phyloP scores from a whole-genome alignment of 108 stramenopile species.

The Cyclotella atomus region DNA sequence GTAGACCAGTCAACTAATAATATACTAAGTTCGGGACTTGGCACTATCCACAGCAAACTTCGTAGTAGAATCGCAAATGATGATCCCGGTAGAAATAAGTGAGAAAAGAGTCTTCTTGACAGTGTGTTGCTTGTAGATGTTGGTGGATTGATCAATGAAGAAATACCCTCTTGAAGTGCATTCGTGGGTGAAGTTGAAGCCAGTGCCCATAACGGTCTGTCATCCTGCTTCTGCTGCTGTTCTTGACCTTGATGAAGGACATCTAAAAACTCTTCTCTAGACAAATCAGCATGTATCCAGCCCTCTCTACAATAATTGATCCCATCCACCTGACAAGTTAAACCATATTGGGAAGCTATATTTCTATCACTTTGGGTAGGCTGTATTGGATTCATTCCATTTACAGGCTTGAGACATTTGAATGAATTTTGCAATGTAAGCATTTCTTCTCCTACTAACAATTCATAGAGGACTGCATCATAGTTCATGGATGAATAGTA shows the following conservation, averaged over 20 bases:
- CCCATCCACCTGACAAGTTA: conserved; percentile 72
- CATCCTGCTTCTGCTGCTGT: background rate
- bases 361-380: conserved; percentile 64
- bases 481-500: conserved; percentile 53
- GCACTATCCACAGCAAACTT: conserved; percentile 63
- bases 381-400: conserved; percentile 46
- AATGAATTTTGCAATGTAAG: conserved; percentile 9
- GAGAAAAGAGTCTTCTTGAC: conserved; percentile 77
- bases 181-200: conserved; percentile 61
- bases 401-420: background rate
- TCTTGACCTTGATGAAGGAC: background rate
- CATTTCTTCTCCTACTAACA: conserved; percentile 66
- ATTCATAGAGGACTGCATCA: conserved; percentile 69
- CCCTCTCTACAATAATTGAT: conserved; percentile 61
- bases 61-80: conserved; percentile 59
- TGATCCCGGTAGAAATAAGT: conserved; percentile 74
- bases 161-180: conserved; percentile 60
- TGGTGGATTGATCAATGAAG: conserved; percentile 60
- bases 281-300: conserved; percentile 80
- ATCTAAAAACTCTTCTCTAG: conserved; percentile 67
- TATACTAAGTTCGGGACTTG: conserved; percentile 79
- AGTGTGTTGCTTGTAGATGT: conserved; percentile 28
- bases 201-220: conserved; percentile 67
- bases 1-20: conserved; percentile 80
- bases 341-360: conserved; percentile 62